phyloP scores from a whole-genome alignment of 495 filamentous ascomycete genomes.

The Penicillium macrosclerotiorum region DNA sequence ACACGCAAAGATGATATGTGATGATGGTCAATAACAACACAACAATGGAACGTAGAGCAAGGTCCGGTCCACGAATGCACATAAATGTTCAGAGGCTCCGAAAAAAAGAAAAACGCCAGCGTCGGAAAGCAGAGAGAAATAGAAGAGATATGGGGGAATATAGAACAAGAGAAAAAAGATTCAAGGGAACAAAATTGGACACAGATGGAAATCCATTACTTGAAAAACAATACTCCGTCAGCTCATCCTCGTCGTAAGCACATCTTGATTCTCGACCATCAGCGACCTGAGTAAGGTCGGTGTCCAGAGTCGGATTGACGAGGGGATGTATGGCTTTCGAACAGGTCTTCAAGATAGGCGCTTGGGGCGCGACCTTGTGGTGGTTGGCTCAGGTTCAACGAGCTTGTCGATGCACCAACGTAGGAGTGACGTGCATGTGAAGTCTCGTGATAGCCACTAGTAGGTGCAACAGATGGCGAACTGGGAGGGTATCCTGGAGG shows the following conservation, averaged over 20 bases:
- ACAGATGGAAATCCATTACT: neutral
- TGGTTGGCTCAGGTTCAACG: conserved; percentile 64
- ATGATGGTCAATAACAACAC: neutral
- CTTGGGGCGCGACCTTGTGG: conserved; percentile 77
- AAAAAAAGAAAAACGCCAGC: conserved; percentile 1
- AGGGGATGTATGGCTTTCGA: conserved; percentile 61
- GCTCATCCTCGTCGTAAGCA: conserved; percentile 9
- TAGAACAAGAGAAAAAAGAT: conserved; percentile 2
- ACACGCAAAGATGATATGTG: no score
- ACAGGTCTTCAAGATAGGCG: conserved; percentile 88
- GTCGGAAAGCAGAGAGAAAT: neutral
- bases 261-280: neutral
- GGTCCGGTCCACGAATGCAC: no score
- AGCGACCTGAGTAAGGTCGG: conserved; percentile 3
- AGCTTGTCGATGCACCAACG: conserved; percentile 60
- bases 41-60: no score
- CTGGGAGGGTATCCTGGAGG: conserved; percentile 54
- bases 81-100: neutral
- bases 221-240: no score
- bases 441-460: conserved; percentile 27
- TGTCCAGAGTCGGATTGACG: conserved; percentile 13
- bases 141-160: neutral
- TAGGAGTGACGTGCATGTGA: conserved; percentile 33
- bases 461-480: conserved; percentile 58
- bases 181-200: conserved; percentile 1